Percentiles rank a stretch among this genome's conserved stretches.
Evolutionary conservation across 2,329 filamentous ascomycete species (phyloP).

Genomic region (Xylariaceae sp.): DNA sequence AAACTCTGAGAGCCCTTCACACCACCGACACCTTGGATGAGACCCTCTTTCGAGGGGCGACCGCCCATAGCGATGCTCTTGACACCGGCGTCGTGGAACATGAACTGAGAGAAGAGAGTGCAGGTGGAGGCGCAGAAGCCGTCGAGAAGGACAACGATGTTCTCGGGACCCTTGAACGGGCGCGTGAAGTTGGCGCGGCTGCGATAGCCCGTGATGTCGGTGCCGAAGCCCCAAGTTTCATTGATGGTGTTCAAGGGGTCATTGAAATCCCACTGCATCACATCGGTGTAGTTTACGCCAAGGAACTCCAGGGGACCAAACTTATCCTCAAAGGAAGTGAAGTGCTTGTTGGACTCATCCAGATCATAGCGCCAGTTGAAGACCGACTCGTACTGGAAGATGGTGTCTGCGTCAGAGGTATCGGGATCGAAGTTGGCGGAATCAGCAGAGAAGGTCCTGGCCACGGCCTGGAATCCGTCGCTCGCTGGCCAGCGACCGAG

Average conservation of each 20-base stretch:
- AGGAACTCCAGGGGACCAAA: conserved; percentile 40
- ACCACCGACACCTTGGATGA: conserved; percentile 54
- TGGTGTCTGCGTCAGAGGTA: conserved; percentile 26
- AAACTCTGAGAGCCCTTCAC: conserved; percentile 49
- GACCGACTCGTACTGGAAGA: conserved; percentile 46
- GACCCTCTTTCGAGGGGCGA: conserved; percentile 39
- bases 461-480: conserved; percentile 38
- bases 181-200: conserved; percentile 45
- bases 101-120: conserved; percentile 54
- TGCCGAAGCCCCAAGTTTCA: conserved; percentile 40
- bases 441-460: conserved; percentile 27
- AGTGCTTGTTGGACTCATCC: conserved; percentile 47
- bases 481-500: conserved; percentile 40
- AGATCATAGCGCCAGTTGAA: conserved; percentile 53
- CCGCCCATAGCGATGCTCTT: conserved; percentile 54
- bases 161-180: conserved; percentile 53
- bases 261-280: conserved; percentile 51
- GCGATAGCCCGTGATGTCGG: conserved; percentile 50
- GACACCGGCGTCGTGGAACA: conserved; percentile 51
- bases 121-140: conserved; percentile 59
- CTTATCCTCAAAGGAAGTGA: conserved; percentile 46
- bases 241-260: conserved; percentile 42
- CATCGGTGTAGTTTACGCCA: conserved; percentile 52
- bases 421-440: conserved; percentile 28
- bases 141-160: conserved; percentile 59